Evolutionary conservation across 768 basidiomycete species (phyloP).

Genomic region (Kwoniella sp.): DNA sequence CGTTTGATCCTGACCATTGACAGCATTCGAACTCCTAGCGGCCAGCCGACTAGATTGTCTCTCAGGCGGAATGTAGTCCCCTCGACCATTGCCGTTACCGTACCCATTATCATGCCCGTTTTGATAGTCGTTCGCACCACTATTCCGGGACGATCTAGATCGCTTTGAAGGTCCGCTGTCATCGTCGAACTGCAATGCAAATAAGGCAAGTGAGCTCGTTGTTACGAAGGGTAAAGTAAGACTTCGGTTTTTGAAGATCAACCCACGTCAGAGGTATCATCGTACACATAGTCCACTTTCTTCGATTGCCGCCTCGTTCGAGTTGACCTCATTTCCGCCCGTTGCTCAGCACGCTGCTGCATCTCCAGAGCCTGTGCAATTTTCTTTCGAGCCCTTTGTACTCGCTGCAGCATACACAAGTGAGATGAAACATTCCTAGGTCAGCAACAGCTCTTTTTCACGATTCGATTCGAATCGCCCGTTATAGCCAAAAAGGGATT

Average conservation of each 20-base stretch:
- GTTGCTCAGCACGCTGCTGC: conserved; percentile 35
- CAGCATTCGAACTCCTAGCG: not conserved
- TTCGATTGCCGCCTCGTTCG: conserved; percentile 37
- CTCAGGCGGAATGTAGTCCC: not conserved
- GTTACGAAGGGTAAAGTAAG: no score
- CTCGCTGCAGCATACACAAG: conserved; percentile 28
- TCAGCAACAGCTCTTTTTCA: not conserved
- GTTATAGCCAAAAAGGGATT: no score
- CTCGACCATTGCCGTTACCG: not conserved
- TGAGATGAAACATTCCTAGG: not conserved
- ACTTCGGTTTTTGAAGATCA: no score
- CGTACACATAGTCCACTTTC: conserved; percentile 45
- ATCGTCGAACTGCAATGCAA: conserved; percentile 13
- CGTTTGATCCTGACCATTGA: conserved; percentile 5
- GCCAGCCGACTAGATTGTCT: not conserved
- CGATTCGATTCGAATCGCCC: no score
- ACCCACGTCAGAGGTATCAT: conserved; percentile 23
- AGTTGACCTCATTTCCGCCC: conserved; percentile 41
- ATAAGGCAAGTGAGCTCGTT: no score
- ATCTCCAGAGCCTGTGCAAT: conserved; percentile 28
- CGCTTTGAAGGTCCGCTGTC: conserved; percentile 20
- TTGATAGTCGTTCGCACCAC: not conserved
- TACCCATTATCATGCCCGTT: not conserved
- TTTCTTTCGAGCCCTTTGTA: conserved; percentile 35
- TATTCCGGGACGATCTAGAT: not conserved